Conservation (phyloP, 106 monocot species). For the Allium cepa region DNA sequence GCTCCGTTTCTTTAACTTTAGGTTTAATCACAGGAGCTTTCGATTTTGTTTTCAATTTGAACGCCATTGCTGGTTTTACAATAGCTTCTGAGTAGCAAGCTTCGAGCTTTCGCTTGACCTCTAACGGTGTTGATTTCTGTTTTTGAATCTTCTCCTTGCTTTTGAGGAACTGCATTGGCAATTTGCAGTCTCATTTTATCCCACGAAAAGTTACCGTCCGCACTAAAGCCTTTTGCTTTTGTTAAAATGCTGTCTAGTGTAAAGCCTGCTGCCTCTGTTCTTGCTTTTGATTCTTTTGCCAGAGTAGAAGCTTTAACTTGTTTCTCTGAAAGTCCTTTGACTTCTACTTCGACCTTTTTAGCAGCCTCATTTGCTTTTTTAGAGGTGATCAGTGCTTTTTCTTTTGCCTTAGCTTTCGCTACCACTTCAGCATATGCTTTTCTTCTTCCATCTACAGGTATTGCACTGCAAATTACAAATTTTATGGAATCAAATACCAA, state of each 20-base stretch:
- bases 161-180: conserved; percentile 23
- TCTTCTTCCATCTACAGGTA: conserved; percentile 85
- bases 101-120: conserved; percentile 64
- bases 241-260: conserved; percentile 38
- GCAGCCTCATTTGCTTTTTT: too few species aligned
- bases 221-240: conserved; percentile 37
- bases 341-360: too few species aligned
- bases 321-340: too few species aligned
- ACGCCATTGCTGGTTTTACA: conserved; percentile 30
- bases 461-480: conserved; percentile 28
- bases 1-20: conserved; percentile 11
- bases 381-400: conserved; percentile 61
- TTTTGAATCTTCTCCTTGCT: conserved; percentile 18
- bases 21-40: not conserved
- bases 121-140: conserved; percentile 52
- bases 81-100: conserved; percentile 44
- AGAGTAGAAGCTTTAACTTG: too few species aligned
- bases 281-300: too few species aligned
- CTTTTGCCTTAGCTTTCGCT: conserved; percentile 30
- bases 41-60: not conserved
- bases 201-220: conserved; percentile 52
- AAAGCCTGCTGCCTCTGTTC: too few species aligned
- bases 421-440: conserved; percentile 50
- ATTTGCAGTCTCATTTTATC: conserved; percentile 59
- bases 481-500: not conserved